These are phyloP conservation scores for Sporopachydermia lactativora DNA, from an alignment of 805 yeast species.

Conservation along the genomic window DNA sequence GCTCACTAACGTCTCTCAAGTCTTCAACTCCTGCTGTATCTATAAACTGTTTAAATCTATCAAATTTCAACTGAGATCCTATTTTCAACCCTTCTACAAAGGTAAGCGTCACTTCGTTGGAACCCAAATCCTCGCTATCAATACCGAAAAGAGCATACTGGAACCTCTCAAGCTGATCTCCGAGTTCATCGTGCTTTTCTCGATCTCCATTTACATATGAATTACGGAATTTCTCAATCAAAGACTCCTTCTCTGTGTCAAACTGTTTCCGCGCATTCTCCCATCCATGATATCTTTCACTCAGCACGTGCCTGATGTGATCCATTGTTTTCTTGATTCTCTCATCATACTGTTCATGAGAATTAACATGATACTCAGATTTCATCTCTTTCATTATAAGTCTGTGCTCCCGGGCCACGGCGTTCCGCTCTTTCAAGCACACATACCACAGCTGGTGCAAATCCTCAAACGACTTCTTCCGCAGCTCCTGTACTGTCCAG, in stretches of 20 bases:
- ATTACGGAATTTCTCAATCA: conserved; percentile 42
- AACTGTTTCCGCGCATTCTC: conserved; percentile 40
- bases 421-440: conserved; percentile 70
- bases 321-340: conserved; percentile 49
- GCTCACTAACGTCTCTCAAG: conserved; percentile 28
- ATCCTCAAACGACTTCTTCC: conserved; percentile 86
- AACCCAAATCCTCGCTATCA: conserved; percentile 47
- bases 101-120: conserved; percentile 40
- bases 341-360: conserved; percentile 22
- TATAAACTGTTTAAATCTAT: conserved; percentile 25
- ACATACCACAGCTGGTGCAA: conserved; percentile 86
- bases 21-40: conserved; percentile 30
- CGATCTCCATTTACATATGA: conserved; percentile 42
- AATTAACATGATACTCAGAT: conserved; percentile 1
- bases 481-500: conserved; percentile 80
- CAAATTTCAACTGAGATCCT: conserved; percentile 55
- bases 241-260: conserved; percentile 27
- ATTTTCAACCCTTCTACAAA: conserved; percentile 55
- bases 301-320: conserved; percentile 73
- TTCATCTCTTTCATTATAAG: conserved; percentile 28
- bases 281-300: conserved; percentile 70
- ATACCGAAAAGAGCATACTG: conserved; percentile 81
- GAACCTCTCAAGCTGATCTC: conserved; percentile 60
- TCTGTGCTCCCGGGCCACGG: conserved; percentile 60
- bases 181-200: conserved; percentile 41